Evolutionary conservation across 2,329 filamentous ascomycete species (phyloP), one percentile per base, ranked within the genome.

Genomic region (Emergomyces orientalis): DNA sequence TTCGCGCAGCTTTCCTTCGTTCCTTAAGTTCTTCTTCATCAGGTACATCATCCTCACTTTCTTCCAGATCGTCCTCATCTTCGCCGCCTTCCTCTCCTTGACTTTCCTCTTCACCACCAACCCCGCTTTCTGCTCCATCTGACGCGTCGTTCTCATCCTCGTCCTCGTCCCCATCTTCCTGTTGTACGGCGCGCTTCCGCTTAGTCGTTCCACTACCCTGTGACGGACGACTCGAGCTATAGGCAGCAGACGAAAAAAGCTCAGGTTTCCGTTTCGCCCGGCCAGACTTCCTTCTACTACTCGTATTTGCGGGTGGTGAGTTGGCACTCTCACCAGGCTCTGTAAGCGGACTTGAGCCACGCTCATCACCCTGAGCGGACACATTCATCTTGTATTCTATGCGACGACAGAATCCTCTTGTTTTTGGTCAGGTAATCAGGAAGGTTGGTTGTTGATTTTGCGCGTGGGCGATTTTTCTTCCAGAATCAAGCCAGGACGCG

Each of bases 1-100:
- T 74, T 64, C 72, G 73, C 64, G 79, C 79, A 64, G 76, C 75
- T 25, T 80, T 59, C 70, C 82, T 80, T 67, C 83, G 81, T 68
- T 81, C 80, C 55, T 79, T 78, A 19, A 80, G 74, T 59, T 74
- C 71, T 43, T 67, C 69, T 62, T 74, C 74, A 27, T 63, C 66
- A 30, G 69, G 63, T 57, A 73, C 76, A 51, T 78, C 77, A 2
- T 74, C 71, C 37, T 69, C 69, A 13, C 70, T 63, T 9, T 63
- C 66, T 9, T 63, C 66, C 27, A 67, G 62, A 8, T 66, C 62
- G 3, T 65, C 63, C 30, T 65, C 63, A 19, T 75, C 72, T 17
- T 73, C 71, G 19, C 74, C 71, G 39, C 69, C 71, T 32, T 72
- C 69, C 22, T 67, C 41, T 5, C 17, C 41, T 66, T 37, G 73